Percentiles rank a stretch among this genome's conserved stretches.
These are phyloP conservation scores for Arctium lappa DNA, from an alignment of 129 eudicot species.

Conservation along the genomic window DNA sequence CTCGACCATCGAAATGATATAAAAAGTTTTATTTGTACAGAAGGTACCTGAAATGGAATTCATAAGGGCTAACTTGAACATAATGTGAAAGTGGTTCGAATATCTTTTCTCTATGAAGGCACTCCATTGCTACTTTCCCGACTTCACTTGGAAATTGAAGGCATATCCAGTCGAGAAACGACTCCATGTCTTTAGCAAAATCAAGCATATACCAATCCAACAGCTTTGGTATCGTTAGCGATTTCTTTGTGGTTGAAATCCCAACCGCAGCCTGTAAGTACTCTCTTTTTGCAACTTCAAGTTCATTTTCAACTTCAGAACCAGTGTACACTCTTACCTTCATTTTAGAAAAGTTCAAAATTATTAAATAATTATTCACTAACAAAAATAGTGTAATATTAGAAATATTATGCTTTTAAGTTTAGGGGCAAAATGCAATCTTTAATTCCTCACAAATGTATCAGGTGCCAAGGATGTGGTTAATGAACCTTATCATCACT, in stretches of 20 bases:
- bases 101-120: slow-evolving; percentile 47
- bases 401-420: neutral
- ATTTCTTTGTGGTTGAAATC: slow-evolving; percentile 49
- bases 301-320: slow-evolving; percentile 59
- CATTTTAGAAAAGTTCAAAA: slow-evolving; percentile 12
- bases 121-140: slow-evolving; percentile 67
- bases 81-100: slow-evolving; percentile 35
- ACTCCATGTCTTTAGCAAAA: slow-evolving; percentile 74
- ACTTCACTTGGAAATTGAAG: slow-evolving; percentile 73
- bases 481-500: neutral
- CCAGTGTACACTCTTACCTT: slow-evolving; percentile 84
- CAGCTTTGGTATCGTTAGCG: slow-evolving; percentile 58
- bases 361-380: neutral
- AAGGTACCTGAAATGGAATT: slow-evolving; percentile 83
- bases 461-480: neutral
- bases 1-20: neutral
- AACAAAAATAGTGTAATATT: neutral
- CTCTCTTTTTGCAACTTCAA: slow-evolving; percentile 71
- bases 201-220: slow-evolving; percentile 89
- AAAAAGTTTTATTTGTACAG: slow-evolving; percentile 38
- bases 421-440: neutral
- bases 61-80: slow-evolving; percentile 59
- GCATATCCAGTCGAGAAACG: slow-evolving; percentile 79
- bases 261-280: slow-evolving; percentile 79
- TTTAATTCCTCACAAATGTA: neutral